A percentile compares a stretch with the other conserved stretches of the same genome.
Conservation (phyloP, 768 basidiomycete genomes). For the Kockovaella imperatae region DNA sequence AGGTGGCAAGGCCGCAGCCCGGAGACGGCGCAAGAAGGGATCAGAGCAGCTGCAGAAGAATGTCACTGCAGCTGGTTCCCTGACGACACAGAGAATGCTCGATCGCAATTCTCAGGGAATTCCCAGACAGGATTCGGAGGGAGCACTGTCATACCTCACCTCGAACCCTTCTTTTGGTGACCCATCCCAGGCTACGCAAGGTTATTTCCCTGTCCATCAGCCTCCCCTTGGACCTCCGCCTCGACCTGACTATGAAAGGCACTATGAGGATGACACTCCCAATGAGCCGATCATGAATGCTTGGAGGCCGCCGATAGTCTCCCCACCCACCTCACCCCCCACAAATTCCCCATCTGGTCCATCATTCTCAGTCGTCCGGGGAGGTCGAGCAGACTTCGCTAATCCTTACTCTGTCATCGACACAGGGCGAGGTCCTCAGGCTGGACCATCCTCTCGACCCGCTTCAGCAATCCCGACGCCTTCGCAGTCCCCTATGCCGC, state of each 20-base stretch:
- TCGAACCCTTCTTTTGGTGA: conserved; percentile 5
- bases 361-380: conserved; percentile 79
- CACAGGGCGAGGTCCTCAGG: background rate
- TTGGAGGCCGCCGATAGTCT: conserved; percentile 50
- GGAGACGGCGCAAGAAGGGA: conserved; percentile 27
- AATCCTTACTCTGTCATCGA: conserved; percentile 59
- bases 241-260: conserved; percentile 17
- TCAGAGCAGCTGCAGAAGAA: conserved; percentile 35
- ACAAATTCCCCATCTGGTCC: conserved; percentile 19
- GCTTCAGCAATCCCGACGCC: conserved; percentile 6
- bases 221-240: conserved; percentile 27
- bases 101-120: conserved; percentile 39
- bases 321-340: conserved; percentile 12
- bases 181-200: background rate
- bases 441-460: conserved; percentile 1
- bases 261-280: conserved; percentile 46
- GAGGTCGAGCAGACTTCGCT: conserved; percentile 77
- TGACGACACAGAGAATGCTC: conserved; percentile 45
- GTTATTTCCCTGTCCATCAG: conserved; percentile 18
- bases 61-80: conserved; percentile 29
- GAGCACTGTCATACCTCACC: conserved; percentile 18
- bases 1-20: conserved; percentile 47
- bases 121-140: conserved; percentile 11
- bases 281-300: conserved; percentile 93
- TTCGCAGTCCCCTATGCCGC: background rate